These are phyloP conservation scores for Discostella stelligeroides DNA, from an alignment of 108 stramenopile species.

Conservation along the genomic window DNA sequence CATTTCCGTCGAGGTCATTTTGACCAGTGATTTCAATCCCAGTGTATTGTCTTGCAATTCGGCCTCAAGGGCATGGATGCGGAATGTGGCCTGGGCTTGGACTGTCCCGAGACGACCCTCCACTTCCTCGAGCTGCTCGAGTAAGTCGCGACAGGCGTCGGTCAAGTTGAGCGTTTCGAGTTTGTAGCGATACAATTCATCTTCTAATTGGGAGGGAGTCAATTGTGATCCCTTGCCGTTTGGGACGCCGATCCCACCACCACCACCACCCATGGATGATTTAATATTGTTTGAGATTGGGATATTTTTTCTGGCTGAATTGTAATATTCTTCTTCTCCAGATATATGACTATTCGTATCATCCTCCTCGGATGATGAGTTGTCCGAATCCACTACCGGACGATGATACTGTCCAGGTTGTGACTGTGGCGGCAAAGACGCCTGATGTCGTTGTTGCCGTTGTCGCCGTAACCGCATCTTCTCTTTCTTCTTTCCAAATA, in stretches of 20 bases:
- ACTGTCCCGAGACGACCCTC: slow-evolving; percentile 37
- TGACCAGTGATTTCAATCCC: slow-evolving; percentile 41
- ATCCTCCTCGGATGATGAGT: not conserved
- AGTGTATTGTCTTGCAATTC: slow-evolving; percentile 47
- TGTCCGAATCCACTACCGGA: slow-evolving; percentile 4
- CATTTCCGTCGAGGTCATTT: slow-evolving; percentile 51
- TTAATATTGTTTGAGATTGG: too few relatives aligned
- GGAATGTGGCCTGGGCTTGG: slow-evolving; percentile 48
- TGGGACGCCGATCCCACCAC: slow-evolving; percentile 40
- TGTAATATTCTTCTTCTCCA: slow-evolving; percentile 24
- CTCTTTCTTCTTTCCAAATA: not conserved
- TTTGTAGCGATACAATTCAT: slow-evolving; percentile 49
- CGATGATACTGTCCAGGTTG: not conserved
- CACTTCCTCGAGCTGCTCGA: slow-evolving; percentile 44
- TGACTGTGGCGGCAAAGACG: too few relatives aligned
- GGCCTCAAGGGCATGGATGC: slow-evolving; percentile 49
- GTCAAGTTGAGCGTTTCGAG: slow-evolving; percentile 48
- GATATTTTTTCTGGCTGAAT: slow-evolving; percentile 41
- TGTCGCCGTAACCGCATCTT: not conserved
- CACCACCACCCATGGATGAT: too few relatives aligned
- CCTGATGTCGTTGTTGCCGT: not conserved
- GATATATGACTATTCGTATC: not conserved
- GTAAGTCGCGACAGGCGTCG: slow-evolving; percentile 45
- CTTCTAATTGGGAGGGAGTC: slow-evolving; percentile 39
- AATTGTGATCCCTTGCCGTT: slow-evolving; percentile 20